These are phyloP conservation scores for Apophysomyces ossiformis DNA, from an alignment of 371 early-diverging fungal genomes.

Conservation along the genomic window DNA sequence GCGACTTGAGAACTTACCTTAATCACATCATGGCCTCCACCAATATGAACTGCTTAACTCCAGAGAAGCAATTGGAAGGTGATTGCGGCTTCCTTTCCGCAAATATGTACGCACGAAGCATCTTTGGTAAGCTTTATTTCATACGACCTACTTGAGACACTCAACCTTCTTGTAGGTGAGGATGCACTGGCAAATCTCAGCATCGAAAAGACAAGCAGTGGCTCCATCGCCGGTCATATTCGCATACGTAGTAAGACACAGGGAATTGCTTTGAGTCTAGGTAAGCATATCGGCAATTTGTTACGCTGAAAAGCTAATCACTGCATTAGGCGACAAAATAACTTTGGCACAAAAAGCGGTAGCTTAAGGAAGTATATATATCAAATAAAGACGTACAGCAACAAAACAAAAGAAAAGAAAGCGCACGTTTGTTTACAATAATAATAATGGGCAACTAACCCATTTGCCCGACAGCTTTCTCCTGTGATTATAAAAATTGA, in stretches of 20 bases:
- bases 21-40: constrained; percentile 92
- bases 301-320: background rate
- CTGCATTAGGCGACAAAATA: constrained; percentile 55
- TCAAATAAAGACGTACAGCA: constrained; percentile 15
- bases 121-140: constrained; percentile 74
- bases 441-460: too few species aligned
- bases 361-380: constrained; percentile 25
- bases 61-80: constrained; percentile 88
- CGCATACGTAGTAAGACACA: constrained; percentile 97
- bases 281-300: constrained; percentile 35
- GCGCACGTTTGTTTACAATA: too few species aligned
- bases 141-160: background rate
- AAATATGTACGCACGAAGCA: constrained; percentile 93
- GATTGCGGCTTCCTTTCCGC: constrained; percentile 97
- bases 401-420: background rate
- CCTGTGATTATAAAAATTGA: too few species aligned
- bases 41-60: constrained; percentile 95
- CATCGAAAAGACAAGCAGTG: constrained; percentile 80
- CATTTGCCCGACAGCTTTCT: too few species aligned
- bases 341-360: constrained; percentile 60
- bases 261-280: constrained; percentile 95
- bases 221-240: constrained; percentile 92
- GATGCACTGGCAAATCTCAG: constrained; percentile 96
- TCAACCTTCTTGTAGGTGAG: constrained; percentile 56
- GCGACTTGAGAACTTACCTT: constrained; percentile 83